Evolutionary conservation across 1,284 basidiomycete species (phyloP).

Genomic region (Pascua guehoae): DNA sequence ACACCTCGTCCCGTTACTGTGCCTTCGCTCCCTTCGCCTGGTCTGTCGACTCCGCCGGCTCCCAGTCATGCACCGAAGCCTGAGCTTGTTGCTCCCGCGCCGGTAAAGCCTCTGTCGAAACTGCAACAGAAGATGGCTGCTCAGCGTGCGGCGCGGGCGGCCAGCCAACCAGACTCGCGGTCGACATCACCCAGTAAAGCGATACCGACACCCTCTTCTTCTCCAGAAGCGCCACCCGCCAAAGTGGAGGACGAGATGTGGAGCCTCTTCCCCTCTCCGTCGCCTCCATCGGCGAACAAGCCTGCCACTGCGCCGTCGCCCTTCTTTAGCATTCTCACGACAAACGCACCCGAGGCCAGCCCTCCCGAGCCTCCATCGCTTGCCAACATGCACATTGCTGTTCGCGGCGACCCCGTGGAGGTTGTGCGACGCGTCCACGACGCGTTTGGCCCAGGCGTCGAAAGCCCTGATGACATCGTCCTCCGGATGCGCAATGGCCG

Average conservation of each 20-base stretch:
- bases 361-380: constrained; percentile 13
- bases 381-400: constrained; percentile 30
- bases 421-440: constrained; percentile 30
- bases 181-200: constrained; percentile 15
- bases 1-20: constrained; percentile 44
- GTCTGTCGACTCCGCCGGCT: no score
- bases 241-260: constrained; percentile 8
- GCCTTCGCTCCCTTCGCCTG: no score
- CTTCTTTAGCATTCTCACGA: constrained; percentile 46
- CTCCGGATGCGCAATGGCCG: constrained; percentile 52
- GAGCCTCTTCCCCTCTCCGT: constrained; percentile 1
- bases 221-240: constrained; percentile 4
- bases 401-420: constrained; percentile 25
- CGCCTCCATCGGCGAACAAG: not conserved
- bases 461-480: constrained; percentile 57
- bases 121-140: constrained; percentile 55
- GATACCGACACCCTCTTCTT: constrained; percentile 4
- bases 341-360: constrained; percentile 8
- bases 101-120: constrained; percentile 53
- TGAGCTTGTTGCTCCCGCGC: constrained; percentile 50
- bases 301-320: constrained; percentile 21
- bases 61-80: constrained; percentile 43
- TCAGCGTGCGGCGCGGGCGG: constrained; percentile 33
- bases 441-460: constrained; percentile 34
- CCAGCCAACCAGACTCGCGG: not conserved